Evolutionary conservation across 306 rosid genomes (phyloP).

Genomic region (Cucumis cinereus): DNA sequence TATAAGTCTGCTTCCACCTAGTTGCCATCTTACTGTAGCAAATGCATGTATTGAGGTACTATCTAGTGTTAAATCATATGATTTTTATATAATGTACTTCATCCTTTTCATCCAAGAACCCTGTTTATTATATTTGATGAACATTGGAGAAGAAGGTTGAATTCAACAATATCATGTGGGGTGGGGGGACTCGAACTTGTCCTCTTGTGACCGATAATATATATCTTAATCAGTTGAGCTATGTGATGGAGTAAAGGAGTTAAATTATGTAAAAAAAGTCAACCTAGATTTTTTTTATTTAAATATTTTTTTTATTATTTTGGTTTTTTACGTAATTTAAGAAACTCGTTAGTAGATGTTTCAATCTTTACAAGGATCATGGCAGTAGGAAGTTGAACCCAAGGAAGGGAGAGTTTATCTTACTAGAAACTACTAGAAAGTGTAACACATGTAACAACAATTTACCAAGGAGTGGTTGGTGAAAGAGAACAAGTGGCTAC

Average conservation of each 20-base stretch:
- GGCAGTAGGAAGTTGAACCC: neutral
- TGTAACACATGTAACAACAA: neutral
- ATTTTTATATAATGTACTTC: neutral
- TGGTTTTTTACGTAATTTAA: neutral
- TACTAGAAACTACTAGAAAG: neutral
- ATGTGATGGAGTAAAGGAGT: neutral
- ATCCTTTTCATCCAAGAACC: neutral
- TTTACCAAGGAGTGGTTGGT: neutral
- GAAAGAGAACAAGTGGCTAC: neutral
- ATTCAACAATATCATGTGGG: neutral
- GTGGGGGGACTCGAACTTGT: neutral
- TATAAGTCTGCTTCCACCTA: conserved; percentile 70
- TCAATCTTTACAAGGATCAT: neutral
- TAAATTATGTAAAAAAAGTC: neutral
- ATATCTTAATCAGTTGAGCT: neutral
- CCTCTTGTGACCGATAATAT: neutral
- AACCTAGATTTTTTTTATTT: neutral
- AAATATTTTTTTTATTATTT: neutral
- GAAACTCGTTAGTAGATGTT: neutral
- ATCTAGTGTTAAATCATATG: conserved; percentile 10
- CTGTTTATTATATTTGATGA: neutral
- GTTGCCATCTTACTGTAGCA: conserved; percentile 68
- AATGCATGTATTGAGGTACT: conserved; percentile 82
- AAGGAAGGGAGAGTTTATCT: neutral
- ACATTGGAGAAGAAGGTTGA: neutral